Evolutionary conservation across 768 basidiomycete genomes (phyloP), one percentile per base, ranked within the genome.

Genomic region (Leucosporidium scottii): DNA sequence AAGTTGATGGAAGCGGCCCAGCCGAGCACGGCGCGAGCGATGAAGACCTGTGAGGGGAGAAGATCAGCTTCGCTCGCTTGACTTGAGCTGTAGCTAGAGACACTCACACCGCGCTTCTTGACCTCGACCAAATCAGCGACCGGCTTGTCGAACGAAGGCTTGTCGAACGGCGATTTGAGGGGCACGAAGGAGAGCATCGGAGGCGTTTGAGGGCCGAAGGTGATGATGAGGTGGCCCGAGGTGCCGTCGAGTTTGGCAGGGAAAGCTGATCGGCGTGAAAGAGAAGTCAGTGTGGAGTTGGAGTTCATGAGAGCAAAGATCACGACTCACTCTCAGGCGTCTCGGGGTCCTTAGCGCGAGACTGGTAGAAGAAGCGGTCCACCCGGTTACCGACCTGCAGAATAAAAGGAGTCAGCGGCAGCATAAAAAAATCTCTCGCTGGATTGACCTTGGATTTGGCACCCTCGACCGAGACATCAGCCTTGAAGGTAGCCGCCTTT

Each of bases 41-140:
- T 77, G 36, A 77, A 77, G 36, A 81, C 77, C 39, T 44, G 39
- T 13, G 39, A 44, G 39, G 3, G 39, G 15, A 12, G 2, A 44
- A 44, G 39, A 17, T 44, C 10, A 44, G 39, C 39, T 15, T 44
- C 39, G 15, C 15, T 44, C 39, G 7, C 39, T 2, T 10, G 3
- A 2, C 39, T 44, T 44, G 39, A 8, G 2, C 8, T 12, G 39
- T 44, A n/a, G n/a, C n/a, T n/a, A 10, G 34, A 34, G 10, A 6
- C 13, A 44, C 39, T 44, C 15, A 44, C 39, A 53, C 79, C 78
- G 28, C 71, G 67, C 77, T 79, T 75, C 73, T 80, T 79, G 64
- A 81, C 71, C 72, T 81, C 80, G 60, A 79, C 78, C 48, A 81
- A 75, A 65, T 79, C 78, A 63, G 78, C 76, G 70, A 81, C 75